Evolutionary conservation across 345 rosid species (phyloP).

Genomic region (Kernera saxatilis): DNA sequence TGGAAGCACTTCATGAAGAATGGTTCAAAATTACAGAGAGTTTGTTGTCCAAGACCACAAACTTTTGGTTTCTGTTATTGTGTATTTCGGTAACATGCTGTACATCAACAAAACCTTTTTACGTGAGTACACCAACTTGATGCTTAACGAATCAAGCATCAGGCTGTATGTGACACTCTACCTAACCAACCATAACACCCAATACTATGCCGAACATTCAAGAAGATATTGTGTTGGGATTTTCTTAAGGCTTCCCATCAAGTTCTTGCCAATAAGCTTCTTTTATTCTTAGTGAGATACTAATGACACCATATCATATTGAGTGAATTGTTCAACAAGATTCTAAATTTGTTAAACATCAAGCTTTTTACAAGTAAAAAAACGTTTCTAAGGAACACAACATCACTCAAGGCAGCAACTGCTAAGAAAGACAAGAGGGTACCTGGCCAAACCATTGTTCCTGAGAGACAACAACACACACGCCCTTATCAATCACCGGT

Average conservation of each 20-base stretch:
- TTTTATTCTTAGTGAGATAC: background rate
- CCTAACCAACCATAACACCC: background rate
- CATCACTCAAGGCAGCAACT: background rate
- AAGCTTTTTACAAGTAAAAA: background rate
- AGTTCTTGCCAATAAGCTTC: background rate
- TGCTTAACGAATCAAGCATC: background rate
- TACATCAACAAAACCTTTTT: background rate
- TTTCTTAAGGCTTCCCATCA: background rate
- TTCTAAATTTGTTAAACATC: background rate
- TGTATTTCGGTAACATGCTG: conserved; percentile 5
- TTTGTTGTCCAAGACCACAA: conserved; percentile 5
- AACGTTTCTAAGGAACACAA: background rate
- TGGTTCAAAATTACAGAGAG: background rate
- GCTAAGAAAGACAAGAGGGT: background rate
- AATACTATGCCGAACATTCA: background rate
- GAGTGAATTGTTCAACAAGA: background rate
- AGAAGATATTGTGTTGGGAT: background rate
- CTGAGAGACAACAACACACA: background rate
- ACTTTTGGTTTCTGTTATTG: background rate
- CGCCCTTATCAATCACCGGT: background rate
- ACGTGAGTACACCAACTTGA: background rate
- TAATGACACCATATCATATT: background rate
- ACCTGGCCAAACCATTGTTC: conserved; percentile 4
- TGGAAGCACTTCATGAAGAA: conserved; percentile 33
- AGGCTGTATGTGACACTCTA: conserved; percentile 4